phyloP scores from a whole-genome alignment of 208 protist species.

The Phytomonas sp. region DNA sequence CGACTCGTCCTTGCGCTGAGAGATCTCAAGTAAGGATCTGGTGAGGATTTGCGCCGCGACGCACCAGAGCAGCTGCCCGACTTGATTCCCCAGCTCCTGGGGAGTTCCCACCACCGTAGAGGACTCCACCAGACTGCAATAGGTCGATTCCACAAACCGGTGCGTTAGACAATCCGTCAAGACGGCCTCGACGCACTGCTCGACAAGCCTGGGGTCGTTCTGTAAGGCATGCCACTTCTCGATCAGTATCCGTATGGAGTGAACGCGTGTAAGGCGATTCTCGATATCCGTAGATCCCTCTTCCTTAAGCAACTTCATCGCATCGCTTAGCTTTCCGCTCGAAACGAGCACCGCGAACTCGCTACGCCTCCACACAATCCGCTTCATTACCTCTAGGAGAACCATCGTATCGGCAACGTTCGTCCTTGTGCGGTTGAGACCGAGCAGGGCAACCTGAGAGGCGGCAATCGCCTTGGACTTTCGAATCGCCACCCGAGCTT shows the following conservation, averaged over 20 bases:
- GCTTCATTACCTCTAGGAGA: conserved; percentile 58
- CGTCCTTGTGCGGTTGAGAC: conserved; percentile 33
- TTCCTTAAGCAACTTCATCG: conserved; percentile 36
- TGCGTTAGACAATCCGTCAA: conserved; percentile 55
- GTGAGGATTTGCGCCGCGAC: conserved; percentile 59
- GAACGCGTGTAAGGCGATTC: conserved; percentile 28
- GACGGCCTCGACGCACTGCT: conserved; percentile 31
- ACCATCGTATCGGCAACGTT: conserved; percentile 40
- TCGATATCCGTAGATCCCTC: conserved; percentile 46
- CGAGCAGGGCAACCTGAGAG: conserved; percentile 47
- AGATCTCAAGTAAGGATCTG: conserved; percentile 65
- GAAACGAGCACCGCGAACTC: conserved; percentile 55
- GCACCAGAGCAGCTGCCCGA: conserved; percentile 57
- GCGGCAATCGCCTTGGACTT: conserved; percentile 44
- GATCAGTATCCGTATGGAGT: conserved; percentile 49
- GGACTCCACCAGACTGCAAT: conserved; percentile 59
- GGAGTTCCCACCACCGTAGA: conserved; percentile 23
- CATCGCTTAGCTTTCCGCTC: conserved; percentile 60
- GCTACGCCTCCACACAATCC: conserved; percentile 38
- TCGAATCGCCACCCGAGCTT: conserved; percentile 51
- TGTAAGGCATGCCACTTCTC: conserved; percentile 40
- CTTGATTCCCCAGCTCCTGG: conserved; percentile 24
- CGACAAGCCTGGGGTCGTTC: conserved; percentile 23
- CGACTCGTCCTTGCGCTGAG: conserved; percentile 53
- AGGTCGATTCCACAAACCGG: conserved; percentile 65